A percentile compares a stretch with the other conserved stretches of the same genome.
These are phyloP conservation scores for Cladophialophora immunda DNA, from an alignment of 2,329 filamentous ascomycete genomes.

Conservation along the genomic window DNA sequence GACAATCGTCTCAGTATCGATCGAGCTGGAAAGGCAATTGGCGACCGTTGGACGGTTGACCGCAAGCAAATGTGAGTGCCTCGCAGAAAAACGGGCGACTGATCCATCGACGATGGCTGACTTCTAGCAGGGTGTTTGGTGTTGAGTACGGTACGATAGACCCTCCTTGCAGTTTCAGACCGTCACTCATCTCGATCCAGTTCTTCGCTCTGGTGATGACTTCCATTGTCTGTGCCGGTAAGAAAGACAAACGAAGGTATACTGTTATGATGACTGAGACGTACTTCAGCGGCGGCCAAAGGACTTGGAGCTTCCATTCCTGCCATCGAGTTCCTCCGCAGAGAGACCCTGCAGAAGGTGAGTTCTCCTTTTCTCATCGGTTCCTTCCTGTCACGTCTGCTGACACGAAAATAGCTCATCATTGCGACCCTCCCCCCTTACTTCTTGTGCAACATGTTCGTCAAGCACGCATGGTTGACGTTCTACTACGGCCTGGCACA, in stretches of 20 bases:
- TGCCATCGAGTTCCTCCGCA: conserved; percentile 23
- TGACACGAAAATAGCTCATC: conserved; percentile 30
- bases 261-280: conserved; percentile 10
- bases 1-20: conserved; percentile 31
- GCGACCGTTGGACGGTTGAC: conserved; percentile 27
- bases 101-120: conserved; percentile 1
- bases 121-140: conserved; percentile 32
- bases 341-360: conserved; percentile 34
- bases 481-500: conserved; percentile 37
- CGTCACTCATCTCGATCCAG: conserved; percentile 23
- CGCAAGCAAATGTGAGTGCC: conserved; percentile 35
- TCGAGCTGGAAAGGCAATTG: conserved; percentile 35
- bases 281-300: conserved; percentile 32
- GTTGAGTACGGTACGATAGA: conserved; percentile 25
- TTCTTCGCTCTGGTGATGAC: conserved; percentile 37
- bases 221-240: conserved; percentile 32
- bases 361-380: neutral
- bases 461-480: conserved; percentile 38
- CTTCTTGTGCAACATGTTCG: conserved; percentile 38
- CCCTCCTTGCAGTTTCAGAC: neutral
- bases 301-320: conserved; percentile 34
- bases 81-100: neutral
- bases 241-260: neutral
- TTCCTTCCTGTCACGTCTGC: conserved; percentile 2
- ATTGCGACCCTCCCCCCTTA: conserved; percentile 34